Evolutionary conservation across 305 asterid species (phyloP).

Genomic region (Fraxinus sp.): DNA sequence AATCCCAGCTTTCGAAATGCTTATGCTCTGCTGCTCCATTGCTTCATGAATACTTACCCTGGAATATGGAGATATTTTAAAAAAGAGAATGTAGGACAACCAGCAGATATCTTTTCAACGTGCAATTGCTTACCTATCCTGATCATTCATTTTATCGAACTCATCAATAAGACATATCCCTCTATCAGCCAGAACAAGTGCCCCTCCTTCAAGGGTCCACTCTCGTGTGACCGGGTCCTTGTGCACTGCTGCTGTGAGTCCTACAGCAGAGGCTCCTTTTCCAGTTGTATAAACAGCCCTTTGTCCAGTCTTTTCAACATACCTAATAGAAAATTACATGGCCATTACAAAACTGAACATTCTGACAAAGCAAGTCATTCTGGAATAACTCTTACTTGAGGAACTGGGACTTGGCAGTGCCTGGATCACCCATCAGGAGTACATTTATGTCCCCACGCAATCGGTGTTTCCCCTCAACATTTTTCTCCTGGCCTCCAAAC

Average conservation of each 20-base stretch:
- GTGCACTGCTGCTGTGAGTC: slow-evolving; percentile 95
- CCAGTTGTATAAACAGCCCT: slow-evolving; percentile 98
- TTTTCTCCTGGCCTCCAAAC: slow-evolving; percentile 94
- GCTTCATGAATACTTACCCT: slow-evolving; percentile 99
- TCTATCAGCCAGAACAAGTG: slow-evolving; percentile 97
- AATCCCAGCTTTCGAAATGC: slow-evolving; percentile 97
- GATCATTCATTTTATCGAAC: slow-evolving; percentile 97
- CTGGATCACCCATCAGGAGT: slow-evolving; percentile 44
- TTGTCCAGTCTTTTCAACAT: slow-evolving; percentile 86
- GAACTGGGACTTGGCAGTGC: slow-evolving; percentile 89
- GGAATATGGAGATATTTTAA: slow-evolving; percentile 30
- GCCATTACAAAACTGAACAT: slow-evolving; percentile 2
- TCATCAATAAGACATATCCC: slow-evolving; percentile 98
- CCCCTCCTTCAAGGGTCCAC: slow-evolving; percentile 99
- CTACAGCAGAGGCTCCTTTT: slow-evolving; percentile 98
- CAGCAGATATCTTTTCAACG: neutral
- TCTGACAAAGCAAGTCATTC: slow-evolving; percentile 19
- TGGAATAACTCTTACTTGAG: slow-evolving; percentile 63
- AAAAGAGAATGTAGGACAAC: slow-evolving; percentile 19
- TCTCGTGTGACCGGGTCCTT: slow-evolving; percentile 96
- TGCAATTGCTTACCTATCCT: slow-evolving; percentile 63
- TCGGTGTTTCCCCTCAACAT: slow-evolving; percentile 90
- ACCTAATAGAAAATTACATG: slow-evolving; percentile 40
- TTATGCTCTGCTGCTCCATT: slow-evolving; percentile 98
- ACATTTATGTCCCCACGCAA: slow-evolving; percentile 91